Evolutionary conservation across 768 basidiomycete genomes (phyloP).

Genomic region (Phlebiopsis flavidoalba): DNA sequence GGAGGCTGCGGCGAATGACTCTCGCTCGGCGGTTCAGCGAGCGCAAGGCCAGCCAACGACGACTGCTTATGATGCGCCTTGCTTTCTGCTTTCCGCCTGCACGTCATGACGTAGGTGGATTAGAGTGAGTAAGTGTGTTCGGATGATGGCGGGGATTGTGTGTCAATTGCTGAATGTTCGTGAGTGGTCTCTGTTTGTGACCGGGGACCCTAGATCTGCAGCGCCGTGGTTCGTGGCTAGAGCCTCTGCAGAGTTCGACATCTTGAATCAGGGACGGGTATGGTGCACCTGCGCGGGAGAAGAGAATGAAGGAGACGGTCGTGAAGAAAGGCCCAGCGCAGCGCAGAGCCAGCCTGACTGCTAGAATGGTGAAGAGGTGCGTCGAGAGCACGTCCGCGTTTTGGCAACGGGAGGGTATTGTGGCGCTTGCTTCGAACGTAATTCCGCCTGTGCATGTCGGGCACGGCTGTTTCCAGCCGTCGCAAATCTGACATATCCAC

Average conservation of each 20-base stretch:
- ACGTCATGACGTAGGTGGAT: neutral
- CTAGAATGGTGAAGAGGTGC: neutral
- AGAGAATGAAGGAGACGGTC: neutral
- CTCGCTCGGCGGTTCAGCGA: neutral
- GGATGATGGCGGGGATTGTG: neutral
- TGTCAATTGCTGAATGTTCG: neutral
- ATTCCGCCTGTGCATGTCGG: neutral
- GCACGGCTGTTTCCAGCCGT: no score
- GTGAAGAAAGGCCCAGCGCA: neutral
- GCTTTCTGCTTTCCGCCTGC: neutral
- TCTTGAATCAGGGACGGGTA: neutral
- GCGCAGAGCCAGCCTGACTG: slow-evolving; percentile 10
- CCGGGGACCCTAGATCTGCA: neutral
- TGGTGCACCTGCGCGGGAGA: neutral
- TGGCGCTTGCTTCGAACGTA: neutral
- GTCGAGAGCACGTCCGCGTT: neutral
- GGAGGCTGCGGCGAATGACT: neutral
- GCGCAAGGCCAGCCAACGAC: neutral
- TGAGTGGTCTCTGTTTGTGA: neutral
- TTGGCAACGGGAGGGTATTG: neutral
- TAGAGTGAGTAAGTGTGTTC: neutral
- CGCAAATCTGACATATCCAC: no score
- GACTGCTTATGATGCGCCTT: neutral
- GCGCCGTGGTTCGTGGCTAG: neutral
- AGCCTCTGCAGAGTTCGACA: neutral